phyloP scores from a whole-genome alignment of 2,329 filamentous ascomycete species.

The Boeremia lycopersici region DNA sequence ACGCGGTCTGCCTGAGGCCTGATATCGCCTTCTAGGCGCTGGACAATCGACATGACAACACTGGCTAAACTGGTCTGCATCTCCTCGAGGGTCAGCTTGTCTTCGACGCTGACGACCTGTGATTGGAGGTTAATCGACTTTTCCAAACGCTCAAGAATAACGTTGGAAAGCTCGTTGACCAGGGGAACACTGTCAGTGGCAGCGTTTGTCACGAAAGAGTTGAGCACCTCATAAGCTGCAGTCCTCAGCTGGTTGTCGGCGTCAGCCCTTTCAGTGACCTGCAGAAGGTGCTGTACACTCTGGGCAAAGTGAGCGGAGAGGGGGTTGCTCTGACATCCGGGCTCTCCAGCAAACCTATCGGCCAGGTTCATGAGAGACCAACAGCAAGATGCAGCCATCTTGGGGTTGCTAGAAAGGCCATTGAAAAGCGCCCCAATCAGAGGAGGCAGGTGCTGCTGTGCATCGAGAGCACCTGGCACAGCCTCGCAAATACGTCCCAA shows the following conservation, averaged over 20 bases:
- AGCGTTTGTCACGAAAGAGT: slow-evolving; percentile 89
- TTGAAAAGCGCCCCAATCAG: slow-evolving; percentile 89
- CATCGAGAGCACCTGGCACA: slow-evolving; percentile 90
- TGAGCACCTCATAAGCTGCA: slow-evolving; percentile 95
- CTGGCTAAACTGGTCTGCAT: slow-evolving; percentile 96
- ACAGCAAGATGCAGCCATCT: slow-evolving; percentile 98
- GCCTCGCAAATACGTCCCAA: slow-evolving; percentile 95
- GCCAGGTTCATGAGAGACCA: slow-evolving; percentile 99
- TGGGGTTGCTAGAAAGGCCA: slow-evolving; percentile 86
- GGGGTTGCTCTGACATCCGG: slow-evolving; percentile 77
- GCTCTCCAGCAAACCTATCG: slow-evolving; percentile 89
- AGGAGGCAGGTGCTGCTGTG: slow-evolving; percentile 77
- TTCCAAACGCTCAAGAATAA: slow-evolving; percentile 89
- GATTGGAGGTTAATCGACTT: slow-evolving; percentile 86
- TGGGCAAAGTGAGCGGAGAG: slow-evolving; percentile 92
- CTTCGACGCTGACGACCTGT: slow-evolving; percentile 96
- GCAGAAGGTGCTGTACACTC: slow-evolving; percentile 82
- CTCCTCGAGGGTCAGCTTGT: slow-evolving; percentile 93
- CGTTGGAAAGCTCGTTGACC: slow-evolving; percentile 81
- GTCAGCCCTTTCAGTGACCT: slow-evolving; percentile 81
- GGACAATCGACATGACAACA: slow-evolving; percentile 88
- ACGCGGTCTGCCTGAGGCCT: slow-evolving; percentile 89
- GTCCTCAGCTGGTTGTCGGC: slow-evolving; percentile 89
- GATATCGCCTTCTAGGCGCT: slow-evolving; percentile 89
- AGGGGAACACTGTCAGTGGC: slow-evolving; percentile 83